These are phyloP conservation scores for Micromonas commoda DNA, from an alignment of 139 green algal species.

Conservation along the genomic window DNA sequence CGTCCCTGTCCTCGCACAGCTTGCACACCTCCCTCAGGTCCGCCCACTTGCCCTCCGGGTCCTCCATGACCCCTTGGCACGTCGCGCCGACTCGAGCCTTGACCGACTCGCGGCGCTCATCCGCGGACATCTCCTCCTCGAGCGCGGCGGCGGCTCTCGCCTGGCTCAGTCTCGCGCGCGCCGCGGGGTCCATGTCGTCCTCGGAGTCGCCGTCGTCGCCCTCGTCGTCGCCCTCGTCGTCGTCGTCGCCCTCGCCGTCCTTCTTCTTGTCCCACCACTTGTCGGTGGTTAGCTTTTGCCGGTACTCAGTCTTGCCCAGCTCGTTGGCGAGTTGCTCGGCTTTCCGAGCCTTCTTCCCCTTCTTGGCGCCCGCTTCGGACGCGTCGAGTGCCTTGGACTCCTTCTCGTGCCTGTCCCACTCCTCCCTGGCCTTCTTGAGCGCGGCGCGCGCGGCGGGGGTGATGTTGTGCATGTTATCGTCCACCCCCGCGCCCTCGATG, in stretches of 20 bases:
- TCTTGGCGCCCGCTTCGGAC: not conserved
- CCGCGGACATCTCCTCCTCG: constrained; percentile 31
- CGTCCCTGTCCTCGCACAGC: constrained; percentile 34
- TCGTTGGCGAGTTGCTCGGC: not conserved
- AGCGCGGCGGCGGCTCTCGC: constrained; percentile 25
- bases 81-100: constrained; percentile 62
- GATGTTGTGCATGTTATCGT: not conserved
- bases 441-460: not conserved
- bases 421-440: constrained; percentile 7
- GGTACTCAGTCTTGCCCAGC: constrained; percentile 1
- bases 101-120: constrained; percentile 27
- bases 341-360: constrained; percentile 13
- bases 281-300: not conserved
- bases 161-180: not conserved
- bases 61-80: constrained; percentile 58
- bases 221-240: not conserved
- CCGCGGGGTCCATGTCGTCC: constrained; percentile 8
- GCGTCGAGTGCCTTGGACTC: not conserved
- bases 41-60: constrained; percentile 56
- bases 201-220: constrained; percentile 6
- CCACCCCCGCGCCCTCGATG: not conserved
- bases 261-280: not conserved
- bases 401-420: not conserved
- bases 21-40: constrained; percentile 42
- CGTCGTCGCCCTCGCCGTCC: not conserved